Percentiles rank a stretch among this genome's conserved stretches.
phyloP scores from a whole-genome alignment of 306 rosid genomes.

The Acacia melanoxylon region DNA sequence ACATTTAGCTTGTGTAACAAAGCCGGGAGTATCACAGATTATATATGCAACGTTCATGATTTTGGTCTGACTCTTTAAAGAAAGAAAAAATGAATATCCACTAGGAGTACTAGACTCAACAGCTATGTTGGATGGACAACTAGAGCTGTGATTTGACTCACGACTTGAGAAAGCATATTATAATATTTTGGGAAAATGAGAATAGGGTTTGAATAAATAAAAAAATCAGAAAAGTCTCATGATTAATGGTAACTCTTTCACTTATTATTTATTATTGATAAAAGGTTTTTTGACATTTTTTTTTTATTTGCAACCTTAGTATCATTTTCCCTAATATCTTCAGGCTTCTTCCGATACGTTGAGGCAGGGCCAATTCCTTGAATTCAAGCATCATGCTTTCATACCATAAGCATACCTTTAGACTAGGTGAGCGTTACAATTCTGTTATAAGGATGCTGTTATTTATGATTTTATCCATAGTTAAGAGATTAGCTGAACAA shows the following conservation, averaged over 20 bases:
- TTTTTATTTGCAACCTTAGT: no score
- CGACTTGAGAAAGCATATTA: conserved; percentile 76
- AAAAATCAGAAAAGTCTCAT: no score
- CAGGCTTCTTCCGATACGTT: conserved; percentile 95
- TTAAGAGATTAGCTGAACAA: conserved; percentile 37
- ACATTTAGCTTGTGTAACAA: no score
- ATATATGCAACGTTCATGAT: no score
- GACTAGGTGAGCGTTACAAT: conserved; percentile 93
- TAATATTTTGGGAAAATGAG: conserved; percentile 40
- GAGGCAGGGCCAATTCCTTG: conserved; percentile 44
- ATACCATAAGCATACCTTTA: conserved; percentile 89
- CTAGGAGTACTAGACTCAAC: conserved; percentile 63
- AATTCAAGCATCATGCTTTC: conserved; percentile 71
- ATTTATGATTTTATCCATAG: conserved; percentile 6
- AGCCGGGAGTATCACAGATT: no score
- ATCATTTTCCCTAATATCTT: conserved; percentile 46
- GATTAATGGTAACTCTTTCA: no score
- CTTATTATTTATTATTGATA: no score
- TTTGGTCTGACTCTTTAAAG: no score
- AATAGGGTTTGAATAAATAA: no score
- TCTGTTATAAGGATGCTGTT: conserved; percentile 41
- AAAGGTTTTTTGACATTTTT: no score
- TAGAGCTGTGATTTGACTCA: conserved; percentile 90
- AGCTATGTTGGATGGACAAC: conserved; percentile 90
- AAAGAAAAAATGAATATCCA: no score